Conservation (phyloP, 106 monocot genomes). For the Agapanthus africanus region DNA sequence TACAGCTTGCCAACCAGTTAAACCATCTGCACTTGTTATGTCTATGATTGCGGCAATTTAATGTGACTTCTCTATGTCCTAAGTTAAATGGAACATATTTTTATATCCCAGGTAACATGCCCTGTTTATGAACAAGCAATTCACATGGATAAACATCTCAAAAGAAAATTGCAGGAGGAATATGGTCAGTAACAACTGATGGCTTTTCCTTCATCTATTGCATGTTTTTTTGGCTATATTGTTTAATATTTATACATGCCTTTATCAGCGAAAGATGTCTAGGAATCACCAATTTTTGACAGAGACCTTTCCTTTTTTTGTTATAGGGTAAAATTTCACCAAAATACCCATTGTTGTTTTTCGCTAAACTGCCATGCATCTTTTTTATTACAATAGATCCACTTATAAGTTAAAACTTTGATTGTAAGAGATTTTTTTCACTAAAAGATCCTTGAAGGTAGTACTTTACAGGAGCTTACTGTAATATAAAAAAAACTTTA, state of each 20-base stretch:
- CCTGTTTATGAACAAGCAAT: slow-evolving; percentile 65
- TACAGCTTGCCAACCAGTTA: slow-evolving; percentile 15
- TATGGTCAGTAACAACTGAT: slow-evolving; percentile 35
- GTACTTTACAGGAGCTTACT: too few relatives aligned
- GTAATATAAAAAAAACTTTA: too few relatives aligned
- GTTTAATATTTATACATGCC: background rate
- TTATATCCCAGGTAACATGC: slow-evolving; percentile 29
- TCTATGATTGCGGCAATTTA: background rate
- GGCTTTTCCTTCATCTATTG: background rate
- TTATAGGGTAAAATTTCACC: background rate
- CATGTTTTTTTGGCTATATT: background rate
- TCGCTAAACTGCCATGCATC: too few relatives aligned
- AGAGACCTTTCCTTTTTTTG: background rate
- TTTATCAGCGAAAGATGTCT: background rate
- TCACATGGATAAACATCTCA: slow-evolving; percentile 53
- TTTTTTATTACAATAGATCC: too few relatives aligned
- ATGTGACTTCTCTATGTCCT: background rate
- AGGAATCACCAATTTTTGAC: background rate
- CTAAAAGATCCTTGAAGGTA: too few relatives aligned
- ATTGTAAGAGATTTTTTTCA: too few relatives aligned
- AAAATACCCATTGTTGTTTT: too few relatives aligned
- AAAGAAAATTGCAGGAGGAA: slow-evolving; percentile 72
- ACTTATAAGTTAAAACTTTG: too few relatives aligned
- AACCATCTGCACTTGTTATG: slow-evolving; percentile 1
- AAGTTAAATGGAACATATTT: background rate